These are phyloP conservation scores for Rasamsonia emersonii DNA, from an alignment of 2,329 filamentous ascomycete genomes.

Conservation along the genomic window DNA sequence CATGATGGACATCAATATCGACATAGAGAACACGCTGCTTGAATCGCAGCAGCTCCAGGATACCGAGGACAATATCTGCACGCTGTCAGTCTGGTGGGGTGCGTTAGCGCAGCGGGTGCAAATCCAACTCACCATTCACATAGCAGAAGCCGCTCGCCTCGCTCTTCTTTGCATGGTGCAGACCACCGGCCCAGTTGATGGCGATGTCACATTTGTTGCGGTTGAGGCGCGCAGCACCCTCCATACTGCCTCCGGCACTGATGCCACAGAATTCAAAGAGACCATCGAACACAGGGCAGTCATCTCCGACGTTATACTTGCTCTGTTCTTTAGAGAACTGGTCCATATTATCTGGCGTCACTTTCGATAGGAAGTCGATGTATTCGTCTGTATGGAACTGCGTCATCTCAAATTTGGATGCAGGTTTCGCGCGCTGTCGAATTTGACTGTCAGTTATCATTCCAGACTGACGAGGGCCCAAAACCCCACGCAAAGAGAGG, in stretches of 20 bases:
- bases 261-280: conserved; percentile 64
- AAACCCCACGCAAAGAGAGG: not conserved
- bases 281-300: conserved; percentile 59
- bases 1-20: conserved; percentile 60
- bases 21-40: conserved; percentile 58
- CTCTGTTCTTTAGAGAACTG: conserved; percentile 82
- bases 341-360: conserved; percentile 98
- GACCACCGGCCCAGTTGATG: conserved; percentile 83
- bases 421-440: conserved; percentile 66
- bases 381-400: conserved; percentile 68
- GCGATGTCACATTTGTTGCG: conserved; percentile 60
- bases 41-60: conserved; percentile 55
- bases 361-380: conserved; percentile 67
- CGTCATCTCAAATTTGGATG: conserved; percentile 62
- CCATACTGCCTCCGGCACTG: conserved; percentile 62
- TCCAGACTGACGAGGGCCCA: conserved; percentile 1
- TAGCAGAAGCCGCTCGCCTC: conserved; percentile 97
- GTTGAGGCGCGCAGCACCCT: conserved; percentile 60
- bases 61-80: conserved; percentile 57
- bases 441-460: conserved; percentile 13
- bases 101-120: not conserved
- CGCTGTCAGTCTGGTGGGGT: conserved; percentile 10
- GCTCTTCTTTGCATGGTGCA: conserved; percentile 93
- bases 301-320: conserved; percentile 61
- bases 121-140: conserved; percentile 59